Evolutionary conservation across 2,329 filamentous ascomycete genomes (phyloP).

Genomic region (Colletotrichum cuscutae): DNA sequence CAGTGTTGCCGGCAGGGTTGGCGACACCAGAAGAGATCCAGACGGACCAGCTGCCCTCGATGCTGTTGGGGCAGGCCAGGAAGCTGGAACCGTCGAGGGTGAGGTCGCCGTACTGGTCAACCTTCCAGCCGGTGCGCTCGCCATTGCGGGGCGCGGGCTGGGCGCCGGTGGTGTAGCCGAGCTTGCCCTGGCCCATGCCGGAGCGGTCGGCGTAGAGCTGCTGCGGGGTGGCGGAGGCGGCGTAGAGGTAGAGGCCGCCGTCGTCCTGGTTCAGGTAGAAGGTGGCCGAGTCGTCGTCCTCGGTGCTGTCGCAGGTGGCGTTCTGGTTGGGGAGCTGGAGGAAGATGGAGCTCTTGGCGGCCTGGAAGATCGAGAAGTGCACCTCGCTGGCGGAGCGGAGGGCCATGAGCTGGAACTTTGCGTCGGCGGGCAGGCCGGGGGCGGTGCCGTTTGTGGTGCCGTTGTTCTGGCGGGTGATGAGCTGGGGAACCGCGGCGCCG

Average conservation of each 20-base stretch:
- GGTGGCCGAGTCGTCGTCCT: conserved; percentile 54
- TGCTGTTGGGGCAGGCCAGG: conserved; percentile 62
- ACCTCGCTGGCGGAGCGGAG: conserved; percentile 60
- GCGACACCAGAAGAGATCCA: conserved; percentile 46
- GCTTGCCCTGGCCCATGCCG: conserved; percentile 67
- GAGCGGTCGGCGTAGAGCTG: conserved; percentile 64
- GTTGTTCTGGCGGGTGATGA: not conserved
- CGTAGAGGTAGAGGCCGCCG: conserved; percentile 60
- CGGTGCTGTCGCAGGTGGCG: conserved; percentile 57
- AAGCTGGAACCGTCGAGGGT: conserved; percentile 55
- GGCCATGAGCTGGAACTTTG: conserved; percentile 59
- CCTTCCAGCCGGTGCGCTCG: conserved; percentile 58
- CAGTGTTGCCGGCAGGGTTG: conserved; percentile 48
- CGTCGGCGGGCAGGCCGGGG: conserved; percentile 37
- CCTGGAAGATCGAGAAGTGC: conserved; percentile 58
- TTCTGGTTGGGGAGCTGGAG: conserved; percentile 55
- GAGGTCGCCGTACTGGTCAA: conserved; percentile 56
- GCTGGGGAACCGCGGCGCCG: conserved; percentile 6
- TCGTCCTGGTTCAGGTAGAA: conserved; percentile 55
- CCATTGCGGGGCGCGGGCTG: conserved; percentile 49
- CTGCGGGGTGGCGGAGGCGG: conserved; percentile 53
- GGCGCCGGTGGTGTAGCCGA: conserved; percentile 62
- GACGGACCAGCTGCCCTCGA: conserved; percentile 54
- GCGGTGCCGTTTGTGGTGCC: conserved; percentile 29
- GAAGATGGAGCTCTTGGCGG: conserved; percentile 54